Conservation (phyloP, 129 eudicot genomes). For the Gnaphalium uliginosum region DNA sequence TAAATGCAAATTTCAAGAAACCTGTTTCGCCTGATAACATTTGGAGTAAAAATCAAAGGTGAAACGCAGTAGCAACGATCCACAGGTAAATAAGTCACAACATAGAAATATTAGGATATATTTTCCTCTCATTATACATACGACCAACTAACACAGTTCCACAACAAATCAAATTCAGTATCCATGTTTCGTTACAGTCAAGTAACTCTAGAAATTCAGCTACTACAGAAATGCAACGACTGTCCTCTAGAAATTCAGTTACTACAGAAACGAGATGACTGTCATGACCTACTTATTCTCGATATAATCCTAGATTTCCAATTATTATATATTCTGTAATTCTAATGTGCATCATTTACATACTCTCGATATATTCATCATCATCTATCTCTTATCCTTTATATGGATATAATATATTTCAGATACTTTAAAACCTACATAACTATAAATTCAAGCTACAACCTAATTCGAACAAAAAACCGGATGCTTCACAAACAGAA, state of each 20-base stretch:
- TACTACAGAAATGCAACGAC: no score
- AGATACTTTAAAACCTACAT: not conserved
- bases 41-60: no score
- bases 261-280: no score
- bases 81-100: no score
- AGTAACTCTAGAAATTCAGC: not conserved
- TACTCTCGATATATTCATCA: no score
- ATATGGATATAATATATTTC: not conserved
- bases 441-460: not conserved
- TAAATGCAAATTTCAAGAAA: not conserved
- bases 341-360: no score
- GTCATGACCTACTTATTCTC: not conserved
- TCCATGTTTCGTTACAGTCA: not conserved
- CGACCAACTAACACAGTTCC: not conserved
- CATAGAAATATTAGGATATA: no score
- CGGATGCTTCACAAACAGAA: not conserved
- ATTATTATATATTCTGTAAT: no score
- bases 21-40: no score
- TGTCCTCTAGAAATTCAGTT: not conserved
- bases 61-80: no score
- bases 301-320: no score
- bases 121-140: not conserved
- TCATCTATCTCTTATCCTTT: no score
- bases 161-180: not conserved
- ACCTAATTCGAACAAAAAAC: not conserved